Percentiles rank a stretch among this genome's conserved stretches.
Evolutionary conservation across 1,284 basidiomycete genomes (phyloP).

Genomic region (Cystobasidiaceae sp.): DNA sequence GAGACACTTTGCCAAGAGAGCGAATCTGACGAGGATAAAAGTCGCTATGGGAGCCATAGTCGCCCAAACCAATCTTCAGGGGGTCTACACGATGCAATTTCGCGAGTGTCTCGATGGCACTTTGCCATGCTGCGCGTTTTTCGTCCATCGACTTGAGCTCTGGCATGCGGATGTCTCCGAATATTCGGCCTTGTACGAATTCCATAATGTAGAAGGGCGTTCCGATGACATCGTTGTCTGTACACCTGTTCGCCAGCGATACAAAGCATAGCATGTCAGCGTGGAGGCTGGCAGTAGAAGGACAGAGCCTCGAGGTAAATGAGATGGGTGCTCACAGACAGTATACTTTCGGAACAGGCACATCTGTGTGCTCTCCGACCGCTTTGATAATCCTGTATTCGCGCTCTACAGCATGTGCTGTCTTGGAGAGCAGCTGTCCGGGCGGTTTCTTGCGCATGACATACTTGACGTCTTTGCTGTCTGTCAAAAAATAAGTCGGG

Average conservation of each 20-base stretch:
- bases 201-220: slow-evolving; percentile 96
- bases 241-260: slow-evolving; percentile 49
- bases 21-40: slow-evolving; percentile 85
- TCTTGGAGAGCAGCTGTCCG: slow-evolving; percentile 74
- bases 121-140: slow-evolving; percentile 71
- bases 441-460: slow-evolving; percentile 93
- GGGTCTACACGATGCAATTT: slow-evolving; percentile 69
- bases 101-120: slow-evolving; percentile 67
- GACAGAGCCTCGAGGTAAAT: too few species aligned
- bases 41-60: slow-evolving; percentile 77
- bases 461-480: slow-evolving; percentile 57
- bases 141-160: slow-evolving; percentile 58
- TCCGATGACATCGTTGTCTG: slow-evolving; percentile 69
- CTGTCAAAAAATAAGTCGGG: slow-evolving; percentile 86
- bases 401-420: slow-evolving; percentile 89
- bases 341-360: slow-evolving; percentile 82
- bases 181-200: slow-evolving; percentile 79
- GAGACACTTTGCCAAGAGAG: slow-evolving; percentile 68
- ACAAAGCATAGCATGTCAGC: too few species aligned
- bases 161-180: slow-evolving; percentile 74
- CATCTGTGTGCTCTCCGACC: slow-evolving; percentile 66
- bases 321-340: slow-evolving; percentile 64
- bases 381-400: slow-evolving; percentile 78
- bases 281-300: too few species aligned
- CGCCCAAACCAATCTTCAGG: slow-evolving; percentile 60